These are phyloP conservation scores for Picea glauca DNA, from an alignment of 75 land plant species.

Conservation along the genomic window DNA sequence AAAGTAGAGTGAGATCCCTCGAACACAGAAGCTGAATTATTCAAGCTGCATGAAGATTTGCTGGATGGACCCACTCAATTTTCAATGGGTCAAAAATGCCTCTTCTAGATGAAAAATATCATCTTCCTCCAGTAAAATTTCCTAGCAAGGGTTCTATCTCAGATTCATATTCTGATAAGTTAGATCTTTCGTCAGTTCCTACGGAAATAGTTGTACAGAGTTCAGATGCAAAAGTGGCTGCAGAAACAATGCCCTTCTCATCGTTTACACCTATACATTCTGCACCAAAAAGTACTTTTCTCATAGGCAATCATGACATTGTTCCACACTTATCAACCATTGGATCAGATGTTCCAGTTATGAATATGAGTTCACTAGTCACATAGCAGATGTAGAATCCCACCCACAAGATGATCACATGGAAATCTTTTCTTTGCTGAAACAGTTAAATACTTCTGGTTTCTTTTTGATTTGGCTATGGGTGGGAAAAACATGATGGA, in stretches of 20 bases:
- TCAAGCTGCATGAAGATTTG: conserved; percentile 26
- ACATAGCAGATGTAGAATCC: background rate
- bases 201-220: background rate
- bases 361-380: conserved; percentile 5
- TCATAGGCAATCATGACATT: conserved; percentile 1
- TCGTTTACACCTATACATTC: background rate
- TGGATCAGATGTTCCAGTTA: conserved; percentile 1
- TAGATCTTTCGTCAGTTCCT: conserved; percentile 65
- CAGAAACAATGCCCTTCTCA: conserved; percentile 5
- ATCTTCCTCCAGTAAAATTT: conserved; percentile 18
- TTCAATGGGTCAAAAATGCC: conserved; percentile 15
- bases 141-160: conserved; percentile 14
- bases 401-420: too few species aligned
- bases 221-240: conserved; percentile 13
- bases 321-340: conserved; percentile 5
- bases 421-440: too few species aligned
- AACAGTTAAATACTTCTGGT: too few species aligned
- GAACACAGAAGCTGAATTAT: too few species aligned
- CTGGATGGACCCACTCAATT: conserved; percentile 60
- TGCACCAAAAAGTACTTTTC: background rate
- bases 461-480: too few species aligned
- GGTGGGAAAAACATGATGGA: too few species aligned
- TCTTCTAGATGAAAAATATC: conserved; percentile 32
- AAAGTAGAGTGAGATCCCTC: conserved; percentile 21
- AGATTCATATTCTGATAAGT: conserved; percentile 34